Evolutionary conservation across 805 yeast species (phyloP).

Genomic region (Metschnikowia dekortorum): DNA sequence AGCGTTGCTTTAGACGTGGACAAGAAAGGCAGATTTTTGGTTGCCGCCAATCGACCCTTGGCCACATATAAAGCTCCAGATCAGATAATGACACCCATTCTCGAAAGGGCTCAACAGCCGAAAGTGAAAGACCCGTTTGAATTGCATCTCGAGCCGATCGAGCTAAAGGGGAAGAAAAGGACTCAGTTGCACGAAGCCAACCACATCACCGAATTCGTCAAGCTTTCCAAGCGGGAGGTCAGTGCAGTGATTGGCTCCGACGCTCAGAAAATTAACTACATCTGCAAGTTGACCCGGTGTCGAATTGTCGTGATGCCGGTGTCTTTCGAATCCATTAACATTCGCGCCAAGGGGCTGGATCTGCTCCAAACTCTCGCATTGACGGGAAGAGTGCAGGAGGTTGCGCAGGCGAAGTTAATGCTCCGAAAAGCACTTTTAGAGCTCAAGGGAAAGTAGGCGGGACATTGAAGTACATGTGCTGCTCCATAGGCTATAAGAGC

Average conservation of each 20-base stretch:
- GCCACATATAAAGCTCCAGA: background rate
- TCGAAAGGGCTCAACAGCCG: background rate
- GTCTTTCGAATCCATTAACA: slow-evolving; percentile 9
- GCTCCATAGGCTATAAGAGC: background rate
- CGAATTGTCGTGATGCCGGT: slow-evolving; percentile 13
- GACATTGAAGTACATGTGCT: too few relatives aligned
- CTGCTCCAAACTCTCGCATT: slow-evolving; percentile 12
- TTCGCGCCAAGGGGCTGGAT: slow-evolving; percentile 7
- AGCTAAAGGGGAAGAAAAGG: background rate
- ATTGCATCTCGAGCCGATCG: background rate
- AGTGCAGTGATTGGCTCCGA: slow-evolving; percentile 12
- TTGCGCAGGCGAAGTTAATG: slow-evolving; percentile 11
- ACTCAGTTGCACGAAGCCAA: background rate
- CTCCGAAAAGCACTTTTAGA: slow-evolving; percentile 11
- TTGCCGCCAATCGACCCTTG: background rate
- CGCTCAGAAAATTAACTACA: slow-evolving; percentile 7
- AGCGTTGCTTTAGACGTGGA: background rate
- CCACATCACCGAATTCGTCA: slow-evolving; percentile 10
- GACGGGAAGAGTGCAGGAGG: slow-evolving; percentile 11
- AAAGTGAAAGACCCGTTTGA: background rate
- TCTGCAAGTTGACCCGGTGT: slow-evolving; percentile 10
- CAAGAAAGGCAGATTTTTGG: background rate
- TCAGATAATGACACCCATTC: background rate
- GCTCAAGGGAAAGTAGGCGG: background rate
- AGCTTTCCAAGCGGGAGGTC: slow-evolving; percentile 12